phyloP scores from a whole-genome alignment of 441 rosid genomes.

The Corymbia citriodora region DNA sequence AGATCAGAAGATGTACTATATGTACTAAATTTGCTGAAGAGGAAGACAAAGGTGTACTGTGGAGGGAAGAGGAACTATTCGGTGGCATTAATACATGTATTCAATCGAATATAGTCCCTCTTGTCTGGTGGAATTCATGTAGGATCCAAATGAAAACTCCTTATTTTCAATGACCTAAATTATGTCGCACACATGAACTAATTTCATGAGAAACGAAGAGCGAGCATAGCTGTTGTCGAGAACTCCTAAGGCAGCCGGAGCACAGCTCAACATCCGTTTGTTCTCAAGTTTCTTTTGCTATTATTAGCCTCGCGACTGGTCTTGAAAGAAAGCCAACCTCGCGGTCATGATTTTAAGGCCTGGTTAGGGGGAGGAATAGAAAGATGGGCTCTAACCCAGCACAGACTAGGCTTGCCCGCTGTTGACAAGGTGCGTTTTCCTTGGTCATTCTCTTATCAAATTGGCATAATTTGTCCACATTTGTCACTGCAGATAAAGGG shows the following conservation, averaged over 20 bases:
- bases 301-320: background rate
- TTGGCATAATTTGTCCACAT: background rate
- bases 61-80: background rate
- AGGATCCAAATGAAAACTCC: background rate
- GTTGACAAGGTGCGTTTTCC: background rate
- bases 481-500: background rate
- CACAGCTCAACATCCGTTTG: background rate
- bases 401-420: background rate
- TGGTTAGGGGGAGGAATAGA: background rate
- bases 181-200: background rate
- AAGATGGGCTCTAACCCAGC: background rate
- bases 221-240: background rate
- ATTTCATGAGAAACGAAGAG: background rate
- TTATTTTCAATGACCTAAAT: too few species aligned
- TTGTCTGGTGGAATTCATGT: background rate
- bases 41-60: background rate
- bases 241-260: background rate
- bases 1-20: background rate
- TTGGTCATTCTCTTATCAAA: background rate
- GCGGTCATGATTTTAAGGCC: background rate
- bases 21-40: background rate
- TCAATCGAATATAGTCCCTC: background rate
- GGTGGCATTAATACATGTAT: background rate
- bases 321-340: background rate
- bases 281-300: background rate